A percentile compares a stretch with the other conserved stretches of the same genome.
Evolutionary conservation across 768 basidiomycete species (phyloP).

Genomic region (Lyophyllum atratum): DNA sequence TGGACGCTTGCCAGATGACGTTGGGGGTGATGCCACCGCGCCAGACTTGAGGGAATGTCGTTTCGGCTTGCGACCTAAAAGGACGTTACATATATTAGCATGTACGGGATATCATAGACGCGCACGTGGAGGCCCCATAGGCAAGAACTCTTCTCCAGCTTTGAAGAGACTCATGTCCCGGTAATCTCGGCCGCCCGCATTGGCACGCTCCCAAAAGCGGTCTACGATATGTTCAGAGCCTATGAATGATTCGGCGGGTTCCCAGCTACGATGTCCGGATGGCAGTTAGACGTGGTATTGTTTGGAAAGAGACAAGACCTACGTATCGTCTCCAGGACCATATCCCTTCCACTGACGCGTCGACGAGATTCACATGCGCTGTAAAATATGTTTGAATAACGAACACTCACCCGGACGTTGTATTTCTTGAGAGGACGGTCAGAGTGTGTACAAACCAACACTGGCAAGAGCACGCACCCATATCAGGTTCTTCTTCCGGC

Average conservation of each 20-base stretch:
- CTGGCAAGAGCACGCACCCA: slow-evolving; percentile 44
- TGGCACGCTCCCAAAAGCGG: slow-evolving; percentile 51
- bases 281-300: slow-evolving; percentile 2
- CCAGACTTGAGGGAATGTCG: slow-evolving; percentile 7
- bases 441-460: slow-evolving; percentile 4
- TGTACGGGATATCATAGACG: slow-evolving; percentile 2
- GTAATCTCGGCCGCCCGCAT: slow-evolving; percentile 51
- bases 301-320: slow-evolving; percentile 24
- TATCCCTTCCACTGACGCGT: slow-evolving; percentile 63
- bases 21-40: neutral
- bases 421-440: slow-evolving; percentile 44
- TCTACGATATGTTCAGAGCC: slow-evolving; percentile 57
- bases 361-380: neutral
- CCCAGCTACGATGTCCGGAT: slow-evolving; percentile 52
- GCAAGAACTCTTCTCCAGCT: slow-evolving; percentile 53
- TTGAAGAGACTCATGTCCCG: slow-evolving; percentile 50
- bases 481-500: slow-evolving; percentile 44
- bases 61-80: slow-evolving; percentile 23
- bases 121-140: slow-evolving; percentile 62
- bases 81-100: slow-evolving; percentile 1
- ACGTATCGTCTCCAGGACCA: slow-evolving; percentile 55
- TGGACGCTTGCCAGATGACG: slow-evolving; percentile 19
- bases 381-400: neutral
- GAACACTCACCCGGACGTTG: slow-evolving; percentile 52
- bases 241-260: slow-evolving; percentile 60